Evolutionary conservation across 2,329 filamentous ascomycete genomes (phyloP).

Genomic region (Cytospora schulzeri): DNA sequence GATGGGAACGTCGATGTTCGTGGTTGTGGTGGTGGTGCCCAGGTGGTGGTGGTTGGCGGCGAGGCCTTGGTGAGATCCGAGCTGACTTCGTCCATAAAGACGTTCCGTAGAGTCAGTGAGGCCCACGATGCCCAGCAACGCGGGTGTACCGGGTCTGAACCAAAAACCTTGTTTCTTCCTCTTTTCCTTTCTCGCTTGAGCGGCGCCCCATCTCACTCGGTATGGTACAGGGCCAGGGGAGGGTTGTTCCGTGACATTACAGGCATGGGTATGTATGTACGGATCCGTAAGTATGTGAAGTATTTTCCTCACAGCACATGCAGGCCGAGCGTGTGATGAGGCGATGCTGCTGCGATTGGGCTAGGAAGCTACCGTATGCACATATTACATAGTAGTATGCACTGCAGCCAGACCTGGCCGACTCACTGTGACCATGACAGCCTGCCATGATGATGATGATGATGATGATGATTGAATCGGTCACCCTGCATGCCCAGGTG

Average conservation of each 20-base stretch:
- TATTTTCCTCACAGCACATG: background rate
- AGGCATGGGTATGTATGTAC: too few species aligned
- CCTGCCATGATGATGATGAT: background rate
- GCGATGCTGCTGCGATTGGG: background rate
- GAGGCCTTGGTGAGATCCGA: conserved; percentile 1
- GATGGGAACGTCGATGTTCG: background rate
- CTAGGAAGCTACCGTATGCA: background rate
- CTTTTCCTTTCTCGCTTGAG: background rate
- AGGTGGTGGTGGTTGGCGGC: too few species aligned
- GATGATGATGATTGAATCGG: background rate
- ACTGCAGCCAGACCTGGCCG: conserved; percentile 3
- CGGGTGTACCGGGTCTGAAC: background rate
- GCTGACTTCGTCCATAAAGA: background rate
- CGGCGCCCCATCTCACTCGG: background rate
- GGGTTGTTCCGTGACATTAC: background rate
- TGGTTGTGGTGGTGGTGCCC: background rate
- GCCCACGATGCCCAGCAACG: background rate
- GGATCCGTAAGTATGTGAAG: too few species aligned
- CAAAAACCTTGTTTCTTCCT: background rate
- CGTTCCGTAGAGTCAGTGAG: background rate
- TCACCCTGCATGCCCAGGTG: conserved; percentile 1
- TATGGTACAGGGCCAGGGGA: background rate
- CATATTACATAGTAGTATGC: background rate
- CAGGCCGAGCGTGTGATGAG: background rate
- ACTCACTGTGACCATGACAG: background rate